Percentiles rank a stretch among this genome's conserved stretches.
Conservation (phyloP, 805 yeast species). For the Pichia exigua region DNA sequence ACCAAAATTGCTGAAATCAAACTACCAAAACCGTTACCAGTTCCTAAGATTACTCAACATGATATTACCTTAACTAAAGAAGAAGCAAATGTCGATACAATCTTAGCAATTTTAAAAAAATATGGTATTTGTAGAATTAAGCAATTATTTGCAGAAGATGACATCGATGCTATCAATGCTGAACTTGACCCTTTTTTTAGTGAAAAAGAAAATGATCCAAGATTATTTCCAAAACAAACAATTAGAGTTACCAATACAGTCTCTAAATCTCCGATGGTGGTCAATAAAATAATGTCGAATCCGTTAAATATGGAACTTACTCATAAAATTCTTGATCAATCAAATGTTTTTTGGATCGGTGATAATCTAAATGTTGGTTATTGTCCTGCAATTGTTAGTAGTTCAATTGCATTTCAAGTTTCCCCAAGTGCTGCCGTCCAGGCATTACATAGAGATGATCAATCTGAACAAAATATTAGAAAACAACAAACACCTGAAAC, state of each 20-base stretch:
- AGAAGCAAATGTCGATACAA: conserved; percentile 4
- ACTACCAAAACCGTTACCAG: neutral
- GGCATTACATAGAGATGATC: conserved; percentile 10
- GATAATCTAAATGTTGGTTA: conserved; percentile 6
- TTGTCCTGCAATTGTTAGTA: conserved; percentile 4
- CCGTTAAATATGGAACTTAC: conserved; percentile 5
- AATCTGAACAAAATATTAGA: conserved; percentile 9
- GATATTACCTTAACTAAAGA: conserved; percentile 5
- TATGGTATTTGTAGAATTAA: conserved; percentile 6
- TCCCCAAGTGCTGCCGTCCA: conserved; percentile 6
- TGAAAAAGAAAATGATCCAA: conserved; percentile 6
- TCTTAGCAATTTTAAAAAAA: neutral
- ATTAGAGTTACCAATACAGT: conserved; percentile 8
- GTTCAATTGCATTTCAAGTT: conserved; percentile 9
- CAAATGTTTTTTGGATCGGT: conserved; percentile 10
- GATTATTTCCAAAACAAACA: conserved; percentile 9
- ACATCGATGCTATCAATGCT: conserved; percentile 3
- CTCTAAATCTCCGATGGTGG: conserved; percentile 7
- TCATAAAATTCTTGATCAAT: conserved; percentile 1
- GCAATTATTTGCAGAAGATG: neutral
- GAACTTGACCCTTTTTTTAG: conserved; percentile 7
- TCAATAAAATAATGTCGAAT: conserved; percentile 3
- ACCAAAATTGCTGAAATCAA: conserved; percentile 3
- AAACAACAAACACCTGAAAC: conserved; percentile 3
- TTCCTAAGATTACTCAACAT: neutral